Percentiles rank a stretch among this genome's conserved stretches.
These are phyloP conservation scores for Mucor circinelloides DNA, from an alignment of 371 early-diverging fungal species.

Conservation along the genomic window DNA sequence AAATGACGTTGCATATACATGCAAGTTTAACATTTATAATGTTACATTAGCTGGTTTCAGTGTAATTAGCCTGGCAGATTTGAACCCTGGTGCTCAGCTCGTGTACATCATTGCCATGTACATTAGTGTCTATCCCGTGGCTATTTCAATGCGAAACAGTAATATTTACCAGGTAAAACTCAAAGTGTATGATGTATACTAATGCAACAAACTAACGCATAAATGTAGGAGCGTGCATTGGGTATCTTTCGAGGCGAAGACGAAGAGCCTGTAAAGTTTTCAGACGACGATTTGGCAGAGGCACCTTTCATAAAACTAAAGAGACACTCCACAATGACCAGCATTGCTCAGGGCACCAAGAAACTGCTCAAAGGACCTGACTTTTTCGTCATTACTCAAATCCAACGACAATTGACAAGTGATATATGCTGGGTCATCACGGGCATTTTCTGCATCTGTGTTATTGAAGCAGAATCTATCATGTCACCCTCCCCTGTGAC, in stretches of 20 bases:
- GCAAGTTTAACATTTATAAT: background rate
- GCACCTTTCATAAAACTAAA: slow-evolving; percentile 39
- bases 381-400: slow-evolving; percentile 48
- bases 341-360: slow-evolving; percentile 39
- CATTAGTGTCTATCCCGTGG: slow-evolving; percentile 55
- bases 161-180: slow-evolving; percentile 50
- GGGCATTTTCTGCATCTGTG: slow-evolving; percentile 38
- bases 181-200: background rate
- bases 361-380: slow-evolving; percentile 38
- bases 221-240: slow-evolving; percentile 44
- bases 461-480: slow-evolving; percentile 33
- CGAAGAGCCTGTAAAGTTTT: slow-evolving; percentile 30
- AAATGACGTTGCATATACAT: background rate
- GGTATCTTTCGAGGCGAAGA: slow-evolving; percentile 48
- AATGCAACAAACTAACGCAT: background rate
- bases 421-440: slow-evolving; percentile 50
- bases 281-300: slow-evolving; percentile 28
- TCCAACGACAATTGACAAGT: slow-evolving; percentile 45
- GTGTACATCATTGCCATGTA: slow-evolving; percentile 57
- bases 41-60: slow-evolving; percentile 41
- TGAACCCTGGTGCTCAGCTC: slow-evolving; percentile 49
- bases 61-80: slow-evolving; percentile 40
- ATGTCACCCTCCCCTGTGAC: slow-evolving; percentile 46
- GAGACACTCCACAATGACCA: slow-evolving; percentile 44
- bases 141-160: slow-evolving; percentile 56